A percentile compares a stretch with the other conserved stretches of the same genome.
These are phyloP conservation scores for Cercospora janseana DNA, from an alignment of 2,329 filamentous ascomycete species.

Conservation along the genomic window DNA sequence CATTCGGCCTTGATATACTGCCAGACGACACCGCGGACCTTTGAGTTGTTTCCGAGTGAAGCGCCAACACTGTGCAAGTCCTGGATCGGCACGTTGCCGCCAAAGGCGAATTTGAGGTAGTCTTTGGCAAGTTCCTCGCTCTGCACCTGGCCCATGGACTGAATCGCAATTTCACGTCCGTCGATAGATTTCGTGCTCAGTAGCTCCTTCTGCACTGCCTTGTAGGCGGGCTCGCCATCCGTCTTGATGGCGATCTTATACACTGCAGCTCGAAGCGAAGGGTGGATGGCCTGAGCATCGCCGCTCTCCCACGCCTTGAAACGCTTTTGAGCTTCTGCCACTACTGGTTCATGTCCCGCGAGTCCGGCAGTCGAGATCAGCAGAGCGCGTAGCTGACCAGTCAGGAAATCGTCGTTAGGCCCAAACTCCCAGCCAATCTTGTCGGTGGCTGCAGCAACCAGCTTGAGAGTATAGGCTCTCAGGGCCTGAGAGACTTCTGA, in stretches of 20 bases:
- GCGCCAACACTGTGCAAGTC: slow-evolving; percentile 83
- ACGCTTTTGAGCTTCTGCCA: slow-evolving; percentile 70
- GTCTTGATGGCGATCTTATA: slow-evolving; percentile 78
- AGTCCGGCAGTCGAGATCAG: slow-evolving; percentile 73
- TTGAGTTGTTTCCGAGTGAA: slow-evolving; percentile 69
- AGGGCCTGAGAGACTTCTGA: slow-evolving; percentile 69
- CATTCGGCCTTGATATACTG: slow-evolving; percentile 82
- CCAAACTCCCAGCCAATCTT: slow-evolving; percentile 82
- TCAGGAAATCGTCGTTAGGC: slow-evolving; percentile 76
- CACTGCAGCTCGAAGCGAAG: slow-evolving; percentile 75
- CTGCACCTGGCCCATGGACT: slow-evolving; percentile 71
- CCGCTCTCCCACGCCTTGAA: slow-evolving; percentile 77
- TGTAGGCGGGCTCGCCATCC: slow-evolving; percentile 66
- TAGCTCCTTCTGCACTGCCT: slow-evolving; percentile 82
- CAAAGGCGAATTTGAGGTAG: slow-evolving; percentile 73
- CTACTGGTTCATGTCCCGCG: slow-evolving; percentile 69
- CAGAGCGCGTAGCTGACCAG: slow-evolving; percentile 76
- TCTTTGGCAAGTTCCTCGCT: slow-evolving; percentile 65
- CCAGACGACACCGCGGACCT: slow-evolving; percentile 76
- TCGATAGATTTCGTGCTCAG: slow-evolving; percentile 79
- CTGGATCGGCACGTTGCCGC: slow-evolving; percentile 76
- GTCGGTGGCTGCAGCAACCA: slow-evolving; percentile 72
- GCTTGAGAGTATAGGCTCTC: slow-evolving; percentile 73
- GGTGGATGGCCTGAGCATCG: slow-evolving; percentile 69
- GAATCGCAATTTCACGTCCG: slow-evolving; percentile 81